These are phyloP conservation scores for Sporothrix humicola DNA, from an alignment of 2,329 filamentous ascomycete species.

Conservation along the genomic window DNA sequence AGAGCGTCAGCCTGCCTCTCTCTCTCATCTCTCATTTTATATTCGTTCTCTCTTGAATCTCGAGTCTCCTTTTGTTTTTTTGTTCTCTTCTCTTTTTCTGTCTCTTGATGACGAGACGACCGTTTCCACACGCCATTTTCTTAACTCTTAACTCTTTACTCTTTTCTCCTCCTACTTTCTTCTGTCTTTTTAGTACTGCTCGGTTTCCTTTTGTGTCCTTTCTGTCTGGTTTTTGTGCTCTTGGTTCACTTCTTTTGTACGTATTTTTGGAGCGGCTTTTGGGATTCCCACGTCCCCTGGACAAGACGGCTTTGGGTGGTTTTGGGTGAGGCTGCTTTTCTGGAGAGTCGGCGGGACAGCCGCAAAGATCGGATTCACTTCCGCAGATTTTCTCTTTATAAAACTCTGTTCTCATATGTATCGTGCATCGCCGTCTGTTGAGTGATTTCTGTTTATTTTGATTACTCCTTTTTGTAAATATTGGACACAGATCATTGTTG, in stretches of 20 bases:
- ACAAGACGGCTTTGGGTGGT: conserved; percentile 20
- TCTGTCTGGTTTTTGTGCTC: conserved; percentile 2
- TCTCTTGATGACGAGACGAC: conserved; percentile 27
- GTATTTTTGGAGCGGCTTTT: conserved; percentile 9
- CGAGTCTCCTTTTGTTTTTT: background rate
- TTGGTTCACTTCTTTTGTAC: conserved; percentile 27
- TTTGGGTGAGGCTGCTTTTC: background rate
- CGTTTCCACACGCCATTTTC: conserved; percentile 17
- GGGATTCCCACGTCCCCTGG: conserved; percentile 7
- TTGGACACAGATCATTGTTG: no score
- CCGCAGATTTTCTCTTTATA: conserved; percentile 2
- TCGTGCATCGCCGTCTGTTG: background rate
- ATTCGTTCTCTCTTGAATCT: background rate
- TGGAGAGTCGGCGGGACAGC: conserved; percentile 18
- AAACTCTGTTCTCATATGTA: background rate
- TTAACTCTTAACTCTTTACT: conserved; percentile 4
- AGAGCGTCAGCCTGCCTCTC: conserved; percentile 4
- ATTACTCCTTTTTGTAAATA: no score
- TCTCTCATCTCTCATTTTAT: background rate
- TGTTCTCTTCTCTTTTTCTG: background rate
- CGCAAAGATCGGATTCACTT: conserved; percentile 14
- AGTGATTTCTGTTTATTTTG: background rate
- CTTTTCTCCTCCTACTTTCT: conserved; percentile 11
- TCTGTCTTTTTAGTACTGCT: background rate
- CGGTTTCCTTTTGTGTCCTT: conserved; percentile 17